phyloP scores from a whole-genome alignment of 208 protist genomes.

The Crithidia fasciculata region DNA sequence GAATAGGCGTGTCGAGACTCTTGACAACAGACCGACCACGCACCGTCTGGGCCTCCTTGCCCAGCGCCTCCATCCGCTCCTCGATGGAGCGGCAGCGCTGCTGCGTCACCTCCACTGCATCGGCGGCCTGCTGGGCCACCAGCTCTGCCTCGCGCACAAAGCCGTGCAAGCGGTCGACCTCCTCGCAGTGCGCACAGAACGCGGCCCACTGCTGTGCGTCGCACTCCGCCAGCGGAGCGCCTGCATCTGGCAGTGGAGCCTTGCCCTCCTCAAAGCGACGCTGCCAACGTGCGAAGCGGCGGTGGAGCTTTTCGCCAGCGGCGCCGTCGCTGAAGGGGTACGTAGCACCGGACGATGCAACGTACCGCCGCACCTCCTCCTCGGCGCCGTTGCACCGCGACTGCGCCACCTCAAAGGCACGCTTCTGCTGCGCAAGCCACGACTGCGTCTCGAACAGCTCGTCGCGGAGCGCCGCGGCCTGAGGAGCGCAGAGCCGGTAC shows the following conservation, averaged over 20 bases:
- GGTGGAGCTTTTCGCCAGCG: conserved; percentile 71
- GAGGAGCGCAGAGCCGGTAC: conserved; percentile 23
- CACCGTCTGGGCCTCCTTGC: conserved; percentile 27
- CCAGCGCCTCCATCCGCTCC: conserved; percentile 30
- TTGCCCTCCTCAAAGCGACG: conserved; percentile 67
- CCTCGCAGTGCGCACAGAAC: conserved; percentile 63
- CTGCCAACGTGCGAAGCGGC: conserved; percentile 74
- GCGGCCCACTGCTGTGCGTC: conserved; percentile 56
- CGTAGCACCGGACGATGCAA: conserved; percentile 28
- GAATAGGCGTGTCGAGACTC: conserved; percentile 68
- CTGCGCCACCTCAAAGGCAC: conserved; percentile 35
- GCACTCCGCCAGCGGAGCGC: conserved; percentile 43
- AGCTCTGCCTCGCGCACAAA: conserved; percentile 32
- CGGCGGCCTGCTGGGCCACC: conserved; percentile 31
- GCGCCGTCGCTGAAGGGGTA: conserved; percentile 69
- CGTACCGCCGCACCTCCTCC: conserved; percentile 44
- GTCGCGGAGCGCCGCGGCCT: conserved; percentile 33
- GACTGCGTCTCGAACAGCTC: conserved; percentile 36
- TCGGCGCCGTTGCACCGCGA: conserved; percentile 35
- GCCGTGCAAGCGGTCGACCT: conserved; percentile 41
- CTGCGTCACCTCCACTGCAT: conserved; percentile 33
- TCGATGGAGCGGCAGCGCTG: conserved; percentile 27
- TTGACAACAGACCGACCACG: conserved; percentile 34
- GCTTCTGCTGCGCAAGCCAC: conserved; percentile 40
- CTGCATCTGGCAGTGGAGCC: conserved; percentile 30